These are phyloP conservation scores for Alectoria sarmentosa DNA, from an alignment of 495 filamentous ascomycete species.

Conservation along the genomic window DNA sequence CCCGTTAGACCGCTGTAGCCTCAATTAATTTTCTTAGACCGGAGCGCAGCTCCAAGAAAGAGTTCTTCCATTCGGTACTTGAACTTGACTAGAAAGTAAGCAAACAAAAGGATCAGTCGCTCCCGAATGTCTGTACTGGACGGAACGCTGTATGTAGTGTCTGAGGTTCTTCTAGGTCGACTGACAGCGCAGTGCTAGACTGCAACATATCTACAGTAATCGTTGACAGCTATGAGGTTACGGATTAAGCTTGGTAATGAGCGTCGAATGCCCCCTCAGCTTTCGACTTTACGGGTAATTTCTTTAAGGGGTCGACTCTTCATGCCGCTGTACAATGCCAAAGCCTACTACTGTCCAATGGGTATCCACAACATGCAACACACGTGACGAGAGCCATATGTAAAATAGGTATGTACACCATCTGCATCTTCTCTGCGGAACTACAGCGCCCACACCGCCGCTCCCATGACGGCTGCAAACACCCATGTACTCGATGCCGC, in stretches of 20 bases:
- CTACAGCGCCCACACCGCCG: slow-evolving; percentile 13
- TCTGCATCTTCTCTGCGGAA: background rate
- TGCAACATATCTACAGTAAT: background rate
- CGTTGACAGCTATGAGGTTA: background rate
- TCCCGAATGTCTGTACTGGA: too few species aligned
- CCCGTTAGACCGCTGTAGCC: too few species aligned
- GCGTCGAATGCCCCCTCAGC: background rate
- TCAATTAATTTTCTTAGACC: too few species aligned
- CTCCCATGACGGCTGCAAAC: slow-evolving; percentile 12
- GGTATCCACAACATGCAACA: background rate
- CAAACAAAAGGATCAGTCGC: too few species aligned
- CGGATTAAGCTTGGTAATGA: background rate
- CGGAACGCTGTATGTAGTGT: too few species aligned
- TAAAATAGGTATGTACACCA: background rate
- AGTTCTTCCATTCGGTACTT: too few species aligned
- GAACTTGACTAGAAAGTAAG: too few species aligned
- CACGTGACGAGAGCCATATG: background rate
- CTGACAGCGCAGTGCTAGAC: too few species aligned
- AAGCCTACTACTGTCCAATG: background rate
- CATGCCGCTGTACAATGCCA: background rate
- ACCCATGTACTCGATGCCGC: slow-evolving; percentile 9
- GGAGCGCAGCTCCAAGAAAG: too few species aligned
- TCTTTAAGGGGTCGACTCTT: background rate
- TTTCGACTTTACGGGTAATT: background rate
- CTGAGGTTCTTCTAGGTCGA: too few species aligned